These are phyloP conservation scores for Candida caryicola DNA, from an alignment of 805 yeast genomes.

Conservation along the genomic window DNA sequence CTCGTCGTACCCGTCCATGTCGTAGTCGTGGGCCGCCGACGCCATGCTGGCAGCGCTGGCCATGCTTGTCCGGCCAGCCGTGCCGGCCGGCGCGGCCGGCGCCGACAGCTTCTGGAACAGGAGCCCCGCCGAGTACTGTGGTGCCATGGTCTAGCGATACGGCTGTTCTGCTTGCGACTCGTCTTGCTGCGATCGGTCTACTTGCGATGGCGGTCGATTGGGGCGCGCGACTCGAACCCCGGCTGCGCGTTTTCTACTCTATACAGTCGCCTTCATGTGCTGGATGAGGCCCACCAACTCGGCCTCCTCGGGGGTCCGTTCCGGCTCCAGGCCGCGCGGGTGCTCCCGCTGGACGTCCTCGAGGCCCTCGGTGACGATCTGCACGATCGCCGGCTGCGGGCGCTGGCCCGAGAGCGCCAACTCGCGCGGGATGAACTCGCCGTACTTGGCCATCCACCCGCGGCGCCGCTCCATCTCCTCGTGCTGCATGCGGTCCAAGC, in stretches of 20 bases:
- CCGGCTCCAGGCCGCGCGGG: constrained; percentile 5
- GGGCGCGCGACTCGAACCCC: not conserved
- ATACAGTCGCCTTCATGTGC: not conserved
- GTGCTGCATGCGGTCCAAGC: constrained; percentile 27
- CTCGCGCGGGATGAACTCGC: constrained; percentile 40
- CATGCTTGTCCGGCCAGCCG: too few relatives aligned
- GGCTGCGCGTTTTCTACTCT: too few relatives aligned
- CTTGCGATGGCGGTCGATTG: not conserved
- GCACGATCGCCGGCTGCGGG: constrained; percentile 36
- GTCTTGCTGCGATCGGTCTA: too few relatives aligned
- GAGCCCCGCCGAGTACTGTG: not conserved
- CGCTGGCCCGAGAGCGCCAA: constrained; percentile 37
- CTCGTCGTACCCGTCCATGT: constrained; percentile 17
- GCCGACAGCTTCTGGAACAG: not conserved
- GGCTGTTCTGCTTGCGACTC: too few relatives aligned
- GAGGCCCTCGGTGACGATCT: constrained; percentile 42
- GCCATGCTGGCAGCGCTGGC: constrained; percentile 10
- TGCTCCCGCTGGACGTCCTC: constrained; percentile 20
- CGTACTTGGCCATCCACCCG: constrained; percentile 37
- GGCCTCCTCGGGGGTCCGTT: constrained; percentile 16
- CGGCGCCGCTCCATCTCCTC: constrained; percentile 34
- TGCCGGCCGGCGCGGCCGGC: not conserved
- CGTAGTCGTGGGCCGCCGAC: constrained; percentile 7
- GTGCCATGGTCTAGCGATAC: too few relatives aligned
- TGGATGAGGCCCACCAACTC: constrained; percentile 22